phyloP scores from a whole-genome alignment of 2,329 filamentous ascomycete species.

The Neonectria ditissima region DNA sequence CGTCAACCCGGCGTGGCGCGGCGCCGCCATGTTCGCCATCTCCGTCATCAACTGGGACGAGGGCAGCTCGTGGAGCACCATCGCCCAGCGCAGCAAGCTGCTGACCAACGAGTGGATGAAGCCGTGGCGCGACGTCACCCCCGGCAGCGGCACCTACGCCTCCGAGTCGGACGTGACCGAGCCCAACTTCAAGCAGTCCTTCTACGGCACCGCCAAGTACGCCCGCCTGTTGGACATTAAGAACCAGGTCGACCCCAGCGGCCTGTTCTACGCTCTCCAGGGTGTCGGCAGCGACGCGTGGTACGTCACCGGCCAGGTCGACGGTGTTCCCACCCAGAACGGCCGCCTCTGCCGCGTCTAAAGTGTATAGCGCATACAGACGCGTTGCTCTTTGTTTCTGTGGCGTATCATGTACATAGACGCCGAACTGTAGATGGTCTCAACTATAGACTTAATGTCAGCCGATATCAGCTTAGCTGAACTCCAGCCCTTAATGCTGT shows the following conservation, averaged over 20 bases:
- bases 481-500: background rate
- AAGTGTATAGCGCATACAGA: background rate
- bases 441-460: background rate
- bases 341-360: slow-evolving; percentile 34
- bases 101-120: slow-evolving; percentile 44
- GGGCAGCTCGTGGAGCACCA: slow-evolving; percentile 28
- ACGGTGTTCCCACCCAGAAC: slow-evolving; percentile 40
- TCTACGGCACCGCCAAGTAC: slow-evolving; percentile 37
- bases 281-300: slow-evolving; percentile 38
- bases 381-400: slow-evolving; percentile 1
- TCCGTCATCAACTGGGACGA: slow-evolving; percentile 48
- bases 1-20: slow-evolving; percentile 63
- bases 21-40: slow-evolving; percentile 53
- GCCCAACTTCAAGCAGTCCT: slow-evolving; percentile 40
- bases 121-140: slow-evolving; percentile 40
- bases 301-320: slow-evolving; percentile 36
- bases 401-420: background rate
- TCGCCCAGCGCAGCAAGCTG: slow-evolving; percentile 32
- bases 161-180: slow-evolving; percentile 39
- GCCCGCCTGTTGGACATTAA: slow-evolving; percentile 35
- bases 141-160: slow-evolving; percentile 35
- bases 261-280: slow-evolving; percentile 37
- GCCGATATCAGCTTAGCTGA: background rate
- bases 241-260: slow-evolving; percentile 32
- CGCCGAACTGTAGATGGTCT: background rate